Evolutionary conservation across 2,329 filamentous ascomycete species (phyloP), one percentile per base, ranked within the genome.

Genomic region (Basipetospora chlamydospora): DNA sequence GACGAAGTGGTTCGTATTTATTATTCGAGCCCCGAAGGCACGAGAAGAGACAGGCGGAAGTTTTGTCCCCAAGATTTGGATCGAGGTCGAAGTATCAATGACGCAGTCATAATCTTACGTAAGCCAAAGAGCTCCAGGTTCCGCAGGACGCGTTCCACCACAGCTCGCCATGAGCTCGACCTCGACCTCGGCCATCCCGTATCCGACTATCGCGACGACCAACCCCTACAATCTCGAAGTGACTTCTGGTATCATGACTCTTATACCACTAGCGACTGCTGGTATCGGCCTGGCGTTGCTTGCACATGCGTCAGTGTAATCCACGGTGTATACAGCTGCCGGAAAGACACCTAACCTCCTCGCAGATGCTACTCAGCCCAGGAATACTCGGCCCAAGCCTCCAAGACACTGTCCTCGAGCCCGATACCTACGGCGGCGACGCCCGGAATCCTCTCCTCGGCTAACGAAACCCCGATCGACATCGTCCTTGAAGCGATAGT

Each of bases 321-420:
- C n/a, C n/a, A n/a, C n/a, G n/a, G n/a, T n/a, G n/a, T n/a, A n/a
- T n/a, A n/a, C n/a, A n/a, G n/a, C n/a, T n/a, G n/a, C n/a, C n/a
- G n/a, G n/a, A n/a, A n/a, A n/a, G n/a, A n/a, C 23, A 21, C 37
- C 29, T 26, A 25, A 29, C 8, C 30, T 16, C 28, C 41, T 49
- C 37, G 52, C 53, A 98, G 90, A 44, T 92, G 87, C 61, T 98
- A 96, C 61, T 98, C 90, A 35, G 86, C 87, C 32, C 82, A 94
- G 58, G 90, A 98, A 61, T 83, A 94, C 61, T 80, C 84, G 6
- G 67, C 77, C 16, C 71, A 77, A 39, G 66, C 67, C 46, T 59
- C 60, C 37, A 63, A 65, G 22, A 56, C 65, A 39, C 54, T 62
- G 28, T 59, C 63, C 22, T 48, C 60, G 2, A 6, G 6, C 11